Base-by-base conservation (phyloP, 164 flowering plant species). In the Aristolochia fimbriata region DNA sequence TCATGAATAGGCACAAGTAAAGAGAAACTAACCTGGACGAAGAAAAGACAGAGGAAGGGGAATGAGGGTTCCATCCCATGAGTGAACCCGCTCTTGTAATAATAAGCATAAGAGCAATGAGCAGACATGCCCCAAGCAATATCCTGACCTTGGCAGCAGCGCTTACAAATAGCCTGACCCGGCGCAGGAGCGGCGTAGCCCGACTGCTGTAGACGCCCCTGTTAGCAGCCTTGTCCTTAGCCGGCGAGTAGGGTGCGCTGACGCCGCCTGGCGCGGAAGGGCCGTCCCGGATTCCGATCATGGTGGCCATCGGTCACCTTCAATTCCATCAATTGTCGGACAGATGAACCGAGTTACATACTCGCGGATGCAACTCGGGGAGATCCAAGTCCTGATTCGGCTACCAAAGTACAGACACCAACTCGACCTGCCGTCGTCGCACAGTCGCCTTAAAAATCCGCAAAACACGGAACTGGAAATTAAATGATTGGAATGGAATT, bases 221-320 rank as follows among this genome's bases (percentile, higher is more conserved):
- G 41, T 45, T 69, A 5, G 79, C 70, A 1, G 81, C 80, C 70
- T 82, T 82, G 68, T 79, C 79, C 69, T 77, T 81, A 25, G 81
- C 79, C 60, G 82, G 85, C 19, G 82, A 81, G 62, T 76, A 73
- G 25, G 71, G 23, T 9, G 64, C 73, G 63, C 55, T 52, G 43
- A 51, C 57, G 20, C 30, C 58, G 19, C 57, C 37, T 19, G 25
- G 62, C 11, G 43, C 22, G 22, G 58, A 51, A 30, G 62, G 52
- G 46, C 41, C 67, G 57, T 73, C 82, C 46, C 76, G 66, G 47
- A 70, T 70, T 21, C 70, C 74, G 19, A 77, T 70, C 57, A 63
- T 66, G 31, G 71, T 60, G 31, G 74, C 64, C 66, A 63, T 55
- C 22, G 56, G 51, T 20, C 61, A 41, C 67, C 62, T 47, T 60